Evolutionary conservation across 768 basidiomycete species (phyloP), one percentile per base, ranked within the genome.

Genomic region (Kwoniella heveanensis): DNA sequence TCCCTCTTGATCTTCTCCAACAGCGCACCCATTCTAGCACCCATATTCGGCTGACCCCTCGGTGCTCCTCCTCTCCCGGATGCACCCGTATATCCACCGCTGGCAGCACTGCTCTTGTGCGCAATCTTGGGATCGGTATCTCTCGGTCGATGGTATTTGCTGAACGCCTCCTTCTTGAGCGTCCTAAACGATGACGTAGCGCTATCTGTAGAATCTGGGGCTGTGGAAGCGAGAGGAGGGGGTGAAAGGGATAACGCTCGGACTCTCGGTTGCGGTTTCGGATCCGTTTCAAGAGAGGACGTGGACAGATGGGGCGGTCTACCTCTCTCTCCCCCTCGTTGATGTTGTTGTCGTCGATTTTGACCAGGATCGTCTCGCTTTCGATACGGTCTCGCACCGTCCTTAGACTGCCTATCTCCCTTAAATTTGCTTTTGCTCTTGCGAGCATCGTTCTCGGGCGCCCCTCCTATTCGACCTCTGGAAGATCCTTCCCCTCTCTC

Each of bases 1-100:
- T 71, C 73, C 71, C 74, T 54, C 70, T 90, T 89, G 68, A 95
- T 92, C 80, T 88, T 88, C 78, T 91, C 90, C 62, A 95, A 84
- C 84, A 95, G 84, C 27, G 85, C 87, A 65, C 87, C 86, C 91
- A 95, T 94, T 54, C 91, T 87, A 53, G 89, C 80, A 72, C 88
- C 89, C 92, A 95, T 93, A 74, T 86, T 83, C n/a, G 86, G 86
- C 70, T 87, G 86, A 3, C 85, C 62, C 61, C 55, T 67, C 65
- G 47, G n/a, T n/a, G n/a, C 53, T 63, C 44, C 54, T 21, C 62
- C 48, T 53, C 59, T 60, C 39, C 39, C 39, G n/a, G n/a, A n/a
- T n/a, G n/a, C n/a, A n/a, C n/a, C n/a, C n/a, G n/a, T n/a, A n/a
- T n/a, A n/a, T n/a, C n/a, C n/a, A n/a, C n/a, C n/a, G n/a, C n/a